Evolutionary conservation across 2,329 filamentous ascomycete species (phyloP), one percentile per base, ranked within the genome.

Genomic region (Periglandula ipomoeae): DNA sequence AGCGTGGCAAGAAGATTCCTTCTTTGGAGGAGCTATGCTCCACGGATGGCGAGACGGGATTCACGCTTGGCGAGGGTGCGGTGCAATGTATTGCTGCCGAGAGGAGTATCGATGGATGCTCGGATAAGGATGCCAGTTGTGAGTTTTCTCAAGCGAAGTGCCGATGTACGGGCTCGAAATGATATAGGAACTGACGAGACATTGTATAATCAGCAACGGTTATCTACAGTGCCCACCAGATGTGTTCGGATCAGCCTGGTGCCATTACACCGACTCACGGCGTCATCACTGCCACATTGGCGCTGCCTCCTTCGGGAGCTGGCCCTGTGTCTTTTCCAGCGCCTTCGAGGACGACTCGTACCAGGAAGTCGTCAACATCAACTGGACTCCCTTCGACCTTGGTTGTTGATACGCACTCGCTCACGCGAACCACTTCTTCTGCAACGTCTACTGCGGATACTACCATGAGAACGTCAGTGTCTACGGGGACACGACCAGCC

Each of bases 41-140:
- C 34, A 71, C 73, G 50, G 70, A 70, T 30, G 82, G 82, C 8
- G 65, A 63, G 11, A 75, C 75, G 26, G 82, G 81, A 9, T 84
- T 81, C 56, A 88, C 85, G 1, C 59, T 88, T 43, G 84, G 83
- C n/a, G 85, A 89, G 65, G 84, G 75, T 10, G 82, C 80, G 4
- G 65, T 87, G 53, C 77, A 83, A 58, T 89, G 85, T 62, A 73
- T 86, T 30, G 69, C 76, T 8, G 77, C 77, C 7, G 74, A 78
- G 58, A 65, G 61, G 49, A 63, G 64, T 32, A 58, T 72, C 40
- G 74, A 74, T 2, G 66, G 65, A 13, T 89, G 85, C 61, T 62
- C 67, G 4, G 66, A 69, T 3, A 58, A 65, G 10, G 72, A 77
- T 27, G 61, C 60, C 4, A 59, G 49, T 48, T 57, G 66, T 69